Conservation (phyloP, 2,329 filamentous ascomycete genomes). For the Chrysoporthe deuterocubensis region DNA sequence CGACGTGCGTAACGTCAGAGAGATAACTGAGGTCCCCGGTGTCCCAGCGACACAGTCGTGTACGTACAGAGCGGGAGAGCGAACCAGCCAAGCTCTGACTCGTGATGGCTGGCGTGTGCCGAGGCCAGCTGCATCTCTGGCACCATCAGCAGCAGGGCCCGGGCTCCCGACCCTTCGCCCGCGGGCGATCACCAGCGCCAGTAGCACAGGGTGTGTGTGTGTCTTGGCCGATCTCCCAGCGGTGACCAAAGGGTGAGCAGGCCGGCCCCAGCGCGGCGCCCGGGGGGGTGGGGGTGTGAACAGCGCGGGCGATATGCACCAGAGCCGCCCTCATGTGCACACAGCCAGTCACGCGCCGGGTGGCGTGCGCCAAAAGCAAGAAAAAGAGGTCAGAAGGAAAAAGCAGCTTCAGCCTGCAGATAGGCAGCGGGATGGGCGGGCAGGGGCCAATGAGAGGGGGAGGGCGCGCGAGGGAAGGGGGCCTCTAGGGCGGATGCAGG, state of each 20-base stretch:
- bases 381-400: slow-evolving; percentile 1
- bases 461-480: neutral
- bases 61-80: neutral
- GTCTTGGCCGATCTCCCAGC: slow-evolving; percentile 1
- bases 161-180: neutral
- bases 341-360: slow-evolving; percentile 5
- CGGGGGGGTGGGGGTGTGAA: neutral
- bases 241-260: neutral
- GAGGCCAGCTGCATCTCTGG: no score
- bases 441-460: neutral
- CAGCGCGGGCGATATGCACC: slow-evolving; percentile 3
- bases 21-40: neutral
- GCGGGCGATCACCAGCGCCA: neutral
- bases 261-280: neutral
- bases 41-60: neutral
- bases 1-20: slow-evolving; percentile 9
- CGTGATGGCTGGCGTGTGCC: neutral
- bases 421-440: neutral
- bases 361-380: slow-evolving; percentile 9
- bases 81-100: neutral
- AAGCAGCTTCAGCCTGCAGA: slow-evolving; percentile 14
- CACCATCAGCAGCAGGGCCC: no score
- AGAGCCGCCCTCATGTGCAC: slow-evolving; percentile 5
- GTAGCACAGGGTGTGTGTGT: neutral
- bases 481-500: slow-evolving; percentile 9